Base-by-base conservation (phyloP, 2,329 filamentous ascomycete species). In the Curvularia hawaiiensis region DNA sequence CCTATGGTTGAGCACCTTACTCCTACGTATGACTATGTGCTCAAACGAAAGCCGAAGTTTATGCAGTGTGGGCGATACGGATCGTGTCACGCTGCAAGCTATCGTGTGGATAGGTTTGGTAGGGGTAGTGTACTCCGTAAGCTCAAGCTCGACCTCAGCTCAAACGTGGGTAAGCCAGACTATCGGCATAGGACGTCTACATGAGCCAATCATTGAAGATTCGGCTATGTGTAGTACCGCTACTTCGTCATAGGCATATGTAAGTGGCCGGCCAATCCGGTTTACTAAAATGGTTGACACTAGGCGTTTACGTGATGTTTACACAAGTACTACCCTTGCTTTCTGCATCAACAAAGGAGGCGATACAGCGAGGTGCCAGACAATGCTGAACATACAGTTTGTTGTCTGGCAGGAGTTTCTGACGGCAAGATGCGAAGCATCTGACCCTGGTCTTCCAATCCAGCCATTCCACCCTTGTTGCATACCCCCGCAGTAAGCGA, bases 211-310 rank as follows among this genome's bases (percentile, higher is more conserved):
- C 55, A 60, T 28, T 20, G 20, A 28, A 16, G 28, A 26, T n/a
- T 2, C 39, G 49, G 39, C 51, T 52, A 44, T 44, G 59, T 28
- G 52, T 58, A 49, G 56, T 50, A 60, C 49, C 62, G 45, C 52
- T 38, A 59, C 53, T 53, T 57, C 46, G 61, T 61, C 64, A 63
- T 65, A 46, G 22, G 28, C 48, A 56, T 54, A 59, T 57, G 56
- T 59, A 60, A 61, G 41, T 61, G 55, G 52, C 63, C 54, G 63
- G 49, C 39, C 59, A 43, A 46, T 47, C 52, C 52, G 58, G 40
- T 43, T 22, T 51, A 54, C 59, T 58, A 58, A 50, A 26, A 30
- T 38, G 28, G 35, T 30, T 35, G 22, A 28, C 30, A 47, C 39
- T 18, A 51, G 41, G 43, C 41, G 31, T 53, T 41, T 53, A 59